Evolutionary conservation across 305 asterid genomes (phyloP).

Genomic region (Nicotiana rustica): DNA sequence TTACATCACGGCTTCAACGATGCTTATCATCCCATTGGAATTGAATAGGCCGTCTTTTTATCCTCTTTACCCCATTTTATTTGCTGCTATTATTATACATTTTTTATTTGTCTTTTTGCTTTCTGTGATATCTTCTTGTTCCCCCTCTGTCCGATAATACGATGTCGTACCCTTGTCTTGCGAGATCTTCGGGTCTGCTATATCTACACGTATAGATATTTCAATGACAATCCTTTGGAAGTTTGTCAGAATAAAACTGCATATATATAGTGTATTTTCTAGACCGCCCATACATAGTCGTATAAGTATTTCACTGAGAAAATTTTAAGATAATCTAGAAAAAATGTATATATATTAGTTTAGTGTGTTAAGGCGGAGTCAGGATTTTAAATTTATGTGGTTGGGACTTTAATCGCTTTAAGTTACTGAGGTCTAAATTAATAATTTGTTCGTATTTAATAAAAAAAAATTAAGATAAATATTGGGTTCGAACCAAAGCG

Average conservation of each 20-base stretch:
- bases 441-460: no score
- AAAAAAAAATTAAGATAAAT: no score
- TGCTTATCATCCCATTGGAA: conserved; percentile 13
- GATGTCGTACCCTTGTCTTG: neutral
- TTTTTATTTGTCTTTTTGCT: neutral
- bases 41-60: neutral
- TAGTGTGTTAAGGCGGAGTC: no score
- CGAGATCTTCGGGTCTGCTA: neutral
- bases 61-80: conserved; percentile 28
- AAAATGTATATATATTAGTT: no score
- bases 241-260: neutral
- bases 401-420: no score
- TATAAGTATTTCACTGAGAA: no score
- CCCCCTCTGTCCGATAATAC: neutral
- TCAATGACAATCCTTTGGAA: neutral
- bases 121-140: conserved; percentile 1
- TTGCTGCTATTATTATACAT: conserved; percentile 9
- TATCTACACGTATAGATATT: neutral
- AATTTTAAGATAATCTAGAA: no score
- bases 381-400: no score
- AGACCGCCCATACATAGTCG: neutral
- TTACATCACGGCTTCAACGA: neutral
- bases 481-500: no score
- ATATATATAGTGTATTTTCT: neutral
- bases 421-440: no score